Percentiles rank a stretch among this genome's conserved stretches.
Conservation (phyloP, 2,329 filamentous ascomycete species). For the Macrophomina pseudophaseolina region DNA sequence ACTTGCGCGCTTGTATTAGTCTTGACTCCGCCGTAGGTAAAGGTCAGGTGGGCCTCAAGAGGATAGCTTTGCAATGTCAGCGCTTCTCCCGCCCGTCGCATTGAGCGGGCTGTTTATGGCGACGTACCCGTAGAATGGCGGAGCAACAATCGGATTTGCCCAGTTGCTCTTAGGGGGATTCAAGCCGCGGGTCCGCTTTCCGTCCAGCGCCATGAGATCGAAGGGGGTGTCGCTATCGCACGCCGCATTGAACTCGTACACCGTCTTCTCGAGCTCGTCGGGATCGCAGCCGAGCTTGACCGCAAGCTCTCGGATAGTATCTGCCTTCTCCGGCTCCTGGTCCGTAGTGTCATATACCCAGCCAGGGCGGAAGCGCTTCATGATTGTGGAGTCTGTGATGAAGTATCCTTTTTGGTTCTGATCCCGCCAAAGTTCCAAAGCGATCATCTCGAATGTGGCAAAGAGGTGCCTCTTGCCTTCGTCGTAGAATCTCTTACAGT, state of each 20-base stretch:
- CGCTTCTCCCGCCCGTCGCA: no score
- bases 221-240: conserved; percentile 46
- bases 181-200: conserved; percentile 46
- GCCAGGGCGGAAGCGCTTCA: conserved; percentile 48
- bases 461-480: conserved; percentile 49
- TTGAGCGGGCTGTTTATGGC: no score
- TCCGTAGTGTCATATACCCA: conserved; percentile 53
- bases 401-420: conserved; percentile 51
- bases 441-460: conserved; percentile 52
- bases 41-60: conserved; percentile 32
- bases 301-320: conserved; percentile 48
- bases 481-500: conserved; percentile 48
- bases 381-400: conserved; percentile 48
- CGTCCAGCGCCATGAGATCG: conserved; percentile 49
- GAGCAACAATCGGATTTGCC: conserved; percentile 46
- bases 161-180: conserved; percentile 48
- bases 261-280: conserved; percentile 44
- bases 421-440: conserved; percentile 47
- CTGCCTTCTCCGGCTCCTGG: conserved; percentile 46
- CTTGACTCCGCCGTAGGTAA: conserved; percentile 48
- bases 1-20: conserved; percentile 47
- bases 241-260: conserved; percentile 48
- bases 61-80: conserved; percentile 28
- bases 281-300: conserved; percentile 46
- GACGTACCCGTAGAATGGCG: conserved; percentile 45